A percentile compares a stretch with the other conserved stretches of the same genome.
Conservation (phyloP, 108 stramenopile species). For the Aurantiochytrium sp. region DNA sequence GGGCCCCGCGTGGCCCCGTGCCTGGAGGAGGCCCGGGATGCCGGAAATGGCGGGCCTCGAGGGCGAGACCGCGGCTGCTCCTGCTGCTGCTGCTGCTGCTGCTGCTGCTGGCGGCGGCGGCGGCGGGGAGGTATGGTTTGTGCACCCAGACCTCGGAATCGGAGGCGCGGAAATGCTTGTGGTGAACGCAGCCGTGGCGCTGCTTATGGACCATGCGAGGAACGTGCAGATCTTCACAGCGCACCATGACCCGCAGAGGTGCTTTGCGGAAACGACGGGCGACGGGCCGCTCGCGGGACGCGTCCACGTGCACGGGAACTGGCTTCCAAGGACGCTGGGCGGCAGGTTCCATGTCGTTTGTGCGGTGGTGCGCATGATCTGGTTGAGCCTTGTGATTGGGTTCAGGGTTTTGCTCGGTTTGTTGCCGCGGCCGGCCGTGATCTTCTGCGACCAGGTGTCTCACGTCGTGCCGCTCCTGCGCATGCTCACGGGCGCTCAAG, state of each 20-base stretch:
- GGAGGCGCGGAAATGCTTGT: conserved; percentile 63
- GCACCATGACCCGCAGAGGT: conserved; percentile 80
- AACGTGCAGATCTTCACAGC: conserved; percentile 80
- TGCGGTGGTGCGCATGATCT: conserved; percentile 47
- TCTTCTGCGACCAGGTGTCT: conserved; percentile 64
- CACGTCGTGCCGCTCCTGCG: conserved; percentile 42
- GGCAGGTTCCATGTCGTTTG: conserved; percentile 51
- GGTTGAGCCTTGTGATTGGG: conserved; percentile 17
- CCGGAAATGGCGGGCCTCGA: too few species aligned
- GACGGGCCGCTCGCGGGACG: conserved; percentile 50
- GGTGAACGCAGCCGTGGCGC: conserved; percentile 52
- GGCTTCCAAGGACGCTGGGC: conserved; percentile 77
- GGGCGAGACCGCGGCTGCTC: too few species aligned
- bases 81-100: not conserved
- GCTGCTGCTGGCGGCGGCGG: not conserved
- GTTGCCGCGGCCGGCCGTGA: conserved; percentile 30
- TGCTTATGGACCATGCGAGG: not conserved
- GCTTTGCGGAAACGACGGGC: conserved; percentile 77
- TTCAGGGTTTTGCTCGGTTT: not conserved
- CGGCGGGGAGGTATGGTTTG: conserved; percentile 30
- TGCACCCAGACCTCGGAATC: conserved; percentile 57
- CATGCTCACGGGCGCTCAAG: conserved; percentile 41
- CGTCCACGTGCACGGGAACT: conserved; percentile 71
- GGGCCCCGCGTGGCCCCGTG: too few species aligned
- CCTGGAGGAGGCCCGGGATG: too few species aligned